Evolutionary conservation across 345 rosid genomes (phyloP), one percentile per base, ranked within the genome.

Genomic region (Salix exigua): DNA sequence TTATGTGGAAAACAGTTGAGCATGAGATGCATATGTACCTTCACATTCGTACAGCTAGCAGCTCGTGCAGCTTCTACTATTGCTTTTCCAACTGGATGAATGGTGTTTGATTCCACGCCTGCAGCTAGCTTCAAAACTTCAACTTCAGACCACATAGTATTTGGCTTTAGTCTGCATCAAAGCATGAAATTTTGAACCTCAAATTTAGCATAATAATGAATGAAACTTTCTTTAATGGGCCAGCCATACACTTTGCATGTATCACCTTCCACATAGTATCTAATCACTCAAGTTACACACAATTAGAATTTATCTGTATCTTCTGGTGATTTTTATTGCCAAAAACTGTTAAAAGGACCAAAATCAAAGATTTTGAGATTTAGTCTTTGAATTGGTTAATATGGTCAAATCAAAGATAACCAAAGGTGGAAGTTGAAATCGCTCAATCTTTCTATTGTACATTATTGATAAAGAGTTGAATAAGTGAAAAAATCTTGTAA

Each of bases 41-140:
- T 91, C 61, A 85, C 55, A 25, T 68, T 86, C 37, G 78, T 89
- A 74, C 84, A 83, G 48, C 86, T 82, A 25, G 28, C 84, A 87
- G 87, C 79, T 74, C 68, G 85, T 46, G 97, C 97, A 81, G 99
- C 97, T 84, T 90, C 89, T 65, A 89, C 87, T 51, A 95, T 93
- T 23, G 97, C 99, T 88, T 93, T 95, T 63, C 97, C 99, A 74
- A 95, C 89, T 63, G 99, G 99, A 82, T 95, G 99, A 78, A 91
- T 68, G 19, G 97, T 95, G 83, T 93, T 91, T 79, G 89, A 88
- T 86, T 95, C 99, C 73, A 95, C 97, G 79, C 87, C 91, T 79
- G 99, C 96, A 75, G 99, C 99, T 80, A 95, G 80, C 82, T 77
- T 87, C 76, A 95, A 88, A 75, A 91, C 84, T 85, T 95, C 97